phyloP scores from a whole-genome alignment of 2,329 filamentous ascomycete genomes.

The Cadophora malorum region DNA sequence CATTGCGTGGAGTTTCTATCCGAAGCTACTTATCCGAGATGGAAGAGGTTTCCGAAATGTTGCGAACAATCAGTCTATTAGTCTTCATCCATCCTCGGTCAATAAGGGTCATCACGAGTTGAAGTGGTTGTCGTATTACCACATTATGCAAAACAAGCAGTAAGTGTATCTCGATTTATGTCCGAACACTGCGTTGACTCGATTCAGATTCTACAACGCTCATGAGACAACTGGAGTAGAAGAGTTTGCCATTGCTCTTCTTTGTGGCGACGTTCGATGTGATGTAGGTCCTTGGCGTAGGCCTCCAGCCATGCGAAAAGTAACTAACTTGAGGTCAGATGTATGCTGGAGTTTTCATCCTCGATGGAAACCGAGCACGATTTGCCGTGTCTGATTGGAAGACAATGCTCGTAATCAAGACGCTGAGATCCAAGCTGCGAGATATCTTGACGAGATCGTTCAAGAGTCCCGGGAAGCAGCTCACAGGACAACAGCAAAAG shows the following conservation, averaged over 20 bases:
- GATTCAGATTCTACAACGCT: conserved; percentile 77
- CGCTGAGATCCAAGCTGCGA: conserved; percentile 73
- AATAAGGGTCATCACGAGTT: conserved; percentile 75
- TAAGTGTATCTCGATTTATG: conserved; percentile 49
- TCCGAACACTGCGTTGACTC: conserved; percentile 34
- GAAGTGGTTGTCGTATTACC: conserved; percentile 91
- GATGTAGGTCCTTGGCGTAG: conserved; percentile 60
- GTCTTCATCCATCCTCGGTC: conserved; percentile 85
- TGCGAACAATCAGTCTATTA: conserved; percentile 90
- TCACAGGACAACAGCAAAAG: conserved; percentile 70
- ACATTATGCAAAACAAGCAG: conserved; percentile 93
- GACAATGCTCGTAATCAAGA: conserved; percentile 86
- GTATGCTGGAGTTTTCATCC: conserved; percentile 83
- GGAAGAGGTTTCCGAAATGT: conserved; percentile 89
- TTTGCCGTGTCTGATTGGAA: conserved; percentile 91
- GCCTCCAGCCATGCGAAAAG: not conserved
- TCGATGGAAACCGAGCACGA: conserved; percentile 86
- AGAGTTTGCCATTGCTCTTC: conserved; percentile 80
- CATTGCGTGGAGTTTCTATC: conserved; percentile 94
- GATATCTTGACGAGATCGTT: conserved; percentile 78
- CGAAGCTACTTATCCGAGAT: conserved; percentile 85
- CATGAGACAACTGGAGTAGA: conserved; percentile 86
- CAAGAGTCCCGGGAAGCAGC: conserved; percentile 67
- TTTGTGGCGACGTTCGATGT: conserved; percentile 88
- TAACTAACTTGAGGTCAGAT: conserved; percentile 57